Percentiles rank a stretch among this genome's conserved stretches.
These are phyloP conservation scores for Hanseniaspora nectarophila DNA, from an alignment of 805 yeast species.

Conservation along the genomic window DNA sequence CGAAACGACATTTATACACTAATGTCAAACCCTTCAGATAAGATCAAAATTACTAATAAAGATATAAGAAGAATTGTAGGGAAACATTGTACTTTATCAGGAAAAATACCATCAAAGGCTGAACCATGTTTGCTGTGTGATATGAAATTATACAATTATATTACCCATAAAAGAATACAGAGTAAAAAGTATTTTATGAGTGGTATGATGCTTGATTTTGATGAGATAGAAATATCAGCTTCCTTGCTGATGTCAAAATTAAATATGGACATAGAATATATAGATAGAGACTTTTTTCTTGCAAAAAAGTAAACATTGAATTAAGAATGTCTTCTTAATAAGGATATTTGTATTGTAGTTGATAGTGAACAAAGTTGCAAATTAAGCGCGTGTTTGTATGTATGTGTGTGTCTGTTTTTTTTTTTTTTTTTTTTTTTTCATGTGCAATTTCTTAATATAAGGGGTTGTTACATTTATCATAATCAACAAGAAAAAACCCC, in stretches of 20 bases:
- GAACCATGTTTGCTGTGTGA: constrained; percentile 4
- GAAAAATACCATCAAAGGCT: background rate
- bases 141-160: constrained; percentile 8
- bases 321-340: no score
- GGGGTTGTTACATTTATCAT: background rate
- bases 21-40: background rate
- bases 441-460: no score
- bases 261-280: background rate
- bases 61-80: background rate
- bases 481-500: background rate
- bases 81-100: background rate
- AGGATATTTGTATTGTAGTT: no score
- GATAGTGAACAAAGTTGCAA: background rate
- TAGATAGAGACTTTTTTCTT: background rate
- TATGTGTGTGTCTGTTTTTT: background rate
- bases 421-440: background rate
- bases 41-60: background rate
- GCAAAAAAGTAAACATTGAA: no score
- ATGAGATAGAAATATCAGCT: constrained; percentile 1
- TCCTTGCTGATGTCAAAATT: background rate
- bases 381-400: background rate
- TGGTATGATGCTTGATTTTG: background rate
- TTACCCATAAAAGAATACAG: constrained; percentile 1
- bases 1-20: background rate
- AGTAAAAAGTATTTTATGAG: background rate